Base-by-base conservation (phyloP, 139 green algal species). In the Pleodorina starrii region DNA sequence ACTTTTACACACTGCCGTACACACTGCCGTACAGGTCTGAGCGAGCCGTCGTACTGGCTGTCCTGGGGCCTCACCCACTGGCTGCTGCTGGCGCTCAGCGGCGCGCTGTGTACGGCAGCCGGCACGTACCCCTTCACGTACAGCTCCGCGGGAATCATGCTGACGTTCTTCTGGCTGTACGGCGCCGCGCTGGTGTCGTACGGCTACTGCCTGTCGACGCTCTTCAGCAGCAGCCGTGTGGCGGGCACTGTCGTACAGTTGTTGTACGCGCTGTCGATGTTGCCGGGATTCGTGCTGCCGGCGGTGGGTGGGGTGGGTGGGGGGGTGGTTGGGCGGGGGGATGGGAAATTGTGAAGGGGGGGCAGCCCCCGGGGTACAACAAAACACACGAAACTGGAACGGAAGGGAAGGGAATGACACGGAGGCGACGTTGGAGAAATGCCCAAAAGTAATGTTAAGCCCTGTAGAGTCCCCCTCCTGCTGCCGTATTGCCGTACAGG, bases 61-160 rank as follows among this genome's bases (percentile, higher is more conserved):
- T 94, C 92, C 25, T 98, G 96, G 96, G 92, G 90, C 5, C 60
- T 96, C 23, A 96, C 95, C 0, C 94, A 97, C 90, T 95, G 90
- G 86, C 32, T 80, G 21, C 90, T 89, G 27, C 91, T 97, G 90
- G 89, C 91, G 11, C 40, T 93, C 2, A 95, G 91, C 40, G 93
- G 93, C 44, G 44, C 88, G 6, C 91, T 97, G 63, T 97, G 94
- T 84, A 91, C 94, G 12, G 12, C 92, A 19, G 91, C 95, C 43
- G 90, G 90, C 60, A 82, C 88, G 51, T 92, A 91, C 79, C 88
- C 92, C 32, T 95, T 95, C 86, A 43, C 85, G 9, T 66, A 92
- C 89, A 87, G 63, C 35, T 83, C 51, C 48, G 1, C 40, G 21
- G 25, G 32, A 44, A 46, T 97, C 35, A 94, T 97, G 94, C 75